Conservation (phyloP, 176 grass and related monocot genomes). For the Eragrostis curvula region DNA sequence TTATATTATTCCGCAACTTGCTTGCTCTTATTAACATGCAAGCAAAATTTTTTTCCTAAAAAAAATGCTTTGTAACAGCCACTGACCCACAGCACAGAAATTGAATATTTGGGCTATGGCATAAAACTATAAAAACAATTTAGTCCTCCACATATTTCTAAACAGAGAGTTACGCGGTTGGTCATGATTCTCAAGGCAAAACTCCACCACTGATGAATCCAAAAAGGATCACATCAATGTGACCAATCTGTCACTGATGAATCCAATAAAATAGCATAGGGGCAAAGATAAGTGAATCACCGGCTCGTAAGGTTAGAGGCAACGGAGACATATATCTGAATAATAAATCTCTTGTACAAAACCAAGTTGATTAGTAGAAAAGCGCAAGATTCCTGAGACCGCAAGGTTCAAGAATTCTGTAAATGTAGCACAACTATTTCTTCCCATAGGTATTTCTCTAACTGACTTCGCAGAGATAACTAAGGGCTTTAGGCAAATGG, state of each 20-base stretch:
- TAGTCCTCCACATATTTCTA: background rate
- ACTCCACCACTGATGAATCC: background rate
- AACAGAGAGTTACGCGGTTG: background rate
- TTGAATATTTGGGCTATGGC: background rate
- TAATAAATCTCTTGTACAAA: background rate
- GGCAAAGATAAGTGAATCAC: background rate
- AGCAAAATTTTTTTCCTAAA: background rate
- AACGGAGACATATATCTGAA: background rate
- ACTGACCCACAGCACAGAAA: background rate
- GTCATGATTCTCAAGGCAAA: background rate
- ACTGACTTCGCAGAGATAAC: background rate
- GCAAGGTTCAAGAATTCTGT: background rate
- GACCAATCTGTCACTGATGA: background rate
- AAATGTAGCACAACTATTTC: background rate
- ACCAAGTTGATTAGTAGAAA: background rate
- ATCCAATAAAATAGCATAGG: background rate
- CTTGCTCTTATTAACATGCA: background rate
- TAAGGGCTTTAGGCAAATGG: slow-evolving; percentile 16
- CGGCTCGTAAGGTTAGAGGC: background rate
- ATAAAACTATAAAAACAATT: background rate
- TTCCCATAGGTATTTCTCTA: background rate
- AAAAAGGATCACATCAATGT: background rate
- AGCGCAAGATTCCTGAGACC: background rate
- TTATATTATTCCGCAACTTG: background rate
- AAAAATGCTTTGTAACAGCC: background rate